phyloP scores from a whole-genome alignment of 495 filamentous ascomycete species.

The Penicillium turbatum region DNA sequence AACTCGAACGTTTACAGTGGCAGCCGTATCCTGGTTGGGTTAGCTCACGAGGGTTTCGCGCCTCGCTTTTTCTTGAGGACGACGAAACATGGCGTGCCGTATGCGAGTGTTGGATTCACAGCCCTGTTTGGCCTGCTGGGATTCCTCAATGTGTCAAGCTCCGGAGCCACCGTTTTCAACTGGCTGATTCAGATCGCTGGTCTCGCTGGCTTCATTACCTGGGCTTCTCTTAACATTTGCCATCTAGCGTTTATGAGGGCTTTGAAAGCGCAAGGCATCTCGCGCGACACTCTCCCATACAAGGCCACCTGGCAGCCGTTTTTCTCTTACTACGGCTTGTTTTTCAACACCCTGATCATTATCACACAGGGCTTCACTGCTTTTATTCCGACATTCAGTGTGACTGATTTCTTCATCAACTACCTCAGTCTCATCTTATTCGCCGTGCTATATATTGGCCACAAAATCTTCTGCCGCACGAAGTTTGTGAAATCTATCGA shows the following conservation, averaged over 20 bases:
- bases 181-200: conserved; percentile 52
- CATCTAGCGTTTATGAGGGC: conserved; percentile 54
- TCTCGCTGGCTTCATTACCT: conserved; percentile 58
- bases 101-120: conserved; percentile 39
- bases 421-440: conserved; percentile 55
- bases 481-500: conserved; percentile 29
- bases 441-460: conserved; percentile 44
- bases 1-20: conserved; percentile 76
- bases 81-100: conserved; percentile 43
- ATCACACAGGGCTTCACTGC: conserved; percentile 61
- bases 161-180: conserved; percentile 48
- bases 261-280: conserved; percentile 46
- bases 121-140: conserved; percentile 42
- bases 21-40: conserved; percentile 55
- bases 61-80: conserved; percentile 46
- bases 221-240: conserved; percentile 50
- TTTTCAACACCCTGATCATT: conserved; percentile 57
- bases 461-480: conserved; percentile 43
- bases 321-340: conserved; percentile 51
- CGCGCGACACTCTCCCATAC: conserved; percentile 48
- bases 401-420: conserved; percentile 48
- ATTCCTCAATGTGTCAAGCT: conserved; percentile 38
- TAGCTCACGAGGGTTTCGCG: conserved; percentile 54
- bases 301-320: conserved; percentile 49
- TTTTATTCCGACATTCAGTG: conserved; percentile 56